Base-by-base conservation (phyloP, 208 protist species). In the Acanthamoeba culbertsoni region DNA sequence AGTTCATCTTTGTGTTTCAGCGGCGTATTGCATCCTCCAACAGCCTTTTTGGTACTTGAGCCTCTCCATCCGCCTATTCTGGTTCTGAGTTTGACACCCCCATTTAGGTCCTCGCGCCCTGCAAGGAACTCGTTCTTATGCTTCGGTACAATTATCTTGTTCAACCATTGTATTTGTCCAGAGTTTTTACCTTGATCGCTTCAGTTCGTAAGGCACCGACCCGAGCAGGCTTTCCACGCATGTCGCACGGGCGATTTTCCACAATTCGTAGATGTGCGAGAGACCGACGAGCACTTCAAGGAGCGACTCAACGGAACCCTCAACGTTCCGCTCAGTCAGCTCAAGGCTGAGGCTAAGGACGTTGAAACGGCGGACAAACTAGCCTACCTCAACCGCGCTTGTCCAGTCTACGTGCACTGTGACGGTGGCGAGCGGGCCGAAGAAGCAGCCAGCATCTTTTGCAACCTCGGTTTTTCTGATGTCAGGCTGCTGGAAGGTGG, bases 261-360 rank as follows among this genome's bases (percentile, higher is more conserved):
- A 5, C 68, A 79, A 33, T 79, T 79, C 23, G 68, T 79, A 8
- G 68, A 79, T 79, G 68, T 79, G 68, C 35, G 68, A 79, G 68
- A 79, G 42, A 33, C 5, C 31, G 68, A 79, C 43, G 68, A 79
- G 42, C 42, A 79, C 42, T 79, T 79, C 42, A 79, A 79, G 68
- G 68, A 79, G 68, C 35, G 68, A 12, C 68, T 79, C 35, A 79
- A 8, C 42, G 68, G 68, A 12, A 79, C 68, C 35, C n/a, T 51
- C 3, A 79, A 79, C 23, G 42, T 79, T 10, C 68, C 68, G 10
- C n/a, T 79, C 20, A 28, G 31, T 18, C 6, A 79, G 42, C 68
- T 79, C 10, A 79, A 79, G 68, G 68, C 68, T 26, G 68, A 79
- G 23, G 28, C 40, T 33, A 79, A 48, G 23, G 68, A 79, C 23